Percentiles rank a stretch among this genome's conserved stretches.
These are phyloP conservation scores for Kurtzmaniella quercitrusa DNA, from an alignment of 1,139 yeast species.

Conservation along the genomic window DNA sequence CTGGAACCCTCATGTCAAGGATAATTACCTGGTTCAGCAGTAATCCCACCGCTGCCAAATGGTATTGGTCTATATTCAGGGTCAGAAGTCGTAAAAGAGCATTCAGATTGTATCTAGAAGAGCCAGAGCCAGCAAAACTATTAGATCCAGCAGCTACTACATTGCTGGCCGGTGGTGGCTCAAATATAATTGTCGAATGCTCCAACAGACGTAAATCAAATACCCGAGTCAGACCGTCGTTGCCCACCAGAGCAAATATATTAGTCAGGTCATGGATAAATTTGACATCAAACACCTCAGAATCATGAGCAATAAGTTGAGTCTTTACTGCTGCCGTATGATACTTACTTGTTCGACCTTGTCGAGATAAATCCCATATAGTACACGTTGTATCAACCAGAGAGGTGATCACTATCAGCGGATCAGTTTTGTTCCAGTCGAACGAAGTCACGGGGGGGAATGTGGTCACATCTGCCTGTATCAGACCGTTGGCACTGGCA, in stretches of 20 bases:
- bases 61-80: constrained; percentile 75
- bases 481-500: constrained; percentile 17
- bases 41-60: constrained; percentile 73
- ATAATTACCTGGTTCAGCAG: constrained; percentile 64
- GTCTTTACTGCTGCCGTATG: constrained; percentile 76
- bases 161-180: constrained; percentile 31
- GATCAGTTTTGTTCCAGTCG: constrained; percentile 83
- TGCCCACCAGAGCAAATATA: constrained; percentile 89
- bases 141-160: constrained; percentile 5
- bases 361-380: constrained; percentile 74
- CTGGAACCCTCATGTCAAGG: constrained; percentile 86
- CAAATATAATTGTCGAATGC: constrained; percentile 92
- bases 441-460: constrained; percentile 87
- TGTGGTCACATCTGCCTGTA: constrained; percentile 28
- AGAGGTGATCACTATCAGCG: constrained; percentile 72
- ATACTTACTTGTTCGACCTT: constrained; percentile 28
- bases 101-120: constrained; percentile 28
- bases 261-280: constrained; percentile 73
- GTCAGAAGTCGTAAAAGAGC: constrained; percentile 76
- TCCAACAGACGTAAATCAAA: constrained; percentile 87
- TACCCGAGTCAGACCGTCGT: constrained; percentile 90
- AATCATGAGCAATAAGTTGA: constrained; percentile 93
- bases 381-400: constrained; percentile 97
- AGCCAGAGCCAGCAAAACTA: constrained; percentile 1
- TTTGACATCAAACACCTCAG: constrained; percentile 90